Conservation (phyloP, 345 rosid genomes). For the Gossypium herbaceum region DNA sequence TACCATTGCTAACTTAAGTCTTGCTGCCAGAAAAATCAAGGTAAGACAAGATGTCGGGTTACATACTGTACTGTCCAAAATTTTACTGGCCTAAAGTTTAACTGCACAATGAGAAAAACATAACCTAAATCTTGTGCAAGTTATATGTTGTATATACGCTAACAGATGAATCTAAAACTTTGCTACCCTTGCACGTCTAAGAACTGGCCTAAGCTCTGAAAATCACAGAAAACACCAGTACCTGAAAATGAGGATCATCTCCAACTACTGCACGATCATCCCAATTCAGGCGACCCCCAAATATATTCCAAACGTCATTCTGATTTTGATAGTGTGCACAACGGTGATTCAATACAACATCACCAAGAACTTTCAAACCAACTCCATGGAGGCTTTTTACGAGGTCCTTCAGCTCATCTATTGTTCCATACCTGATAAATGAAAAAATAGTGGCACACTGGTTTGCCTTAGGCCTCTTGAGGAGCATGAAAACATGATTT, state of each 20-base stretch:
- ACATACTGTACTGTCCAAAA: not conserved
- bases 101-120: not conserved
- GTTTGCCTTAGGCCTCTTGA: not conserved
- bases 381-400: constrained; percentile 62
- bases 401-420: constrained; percentile 74
- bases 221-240: constrained; percentile 20
- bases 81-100: not conserved
- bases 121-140: not conserved
- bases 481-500: not conserved
- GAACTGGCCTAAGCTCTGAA: not conserved
- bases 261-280: constrained; percentile 91
- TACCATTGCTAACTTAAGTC: not conserved
- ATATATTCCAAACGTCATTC: constrained; percentile 92
- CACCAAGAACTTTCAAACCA: constrained; percentile 84
- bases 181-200: not conserved
- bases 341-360: constrained; percentile 92
- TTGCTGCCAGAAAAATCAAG: not conserved
- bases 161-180: not conserved
- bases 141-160: not conserved
- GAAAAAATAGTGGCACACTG: constrained; percentile 1
- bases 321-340: constrained; percentile 83
- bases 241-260: constrained; percentile 99
- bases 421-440: constrained; percentile 67
- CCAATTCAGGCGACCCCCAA: constrained; percentile 93
- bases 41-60: not conserved